A percentile compares a stretch with the other conserved stretches of the same genome.
Evolutionary conservation across 2,329 filamentous ascomycete species (phyloP).

Genomic region (Mycogone perniciosa): DNA sequence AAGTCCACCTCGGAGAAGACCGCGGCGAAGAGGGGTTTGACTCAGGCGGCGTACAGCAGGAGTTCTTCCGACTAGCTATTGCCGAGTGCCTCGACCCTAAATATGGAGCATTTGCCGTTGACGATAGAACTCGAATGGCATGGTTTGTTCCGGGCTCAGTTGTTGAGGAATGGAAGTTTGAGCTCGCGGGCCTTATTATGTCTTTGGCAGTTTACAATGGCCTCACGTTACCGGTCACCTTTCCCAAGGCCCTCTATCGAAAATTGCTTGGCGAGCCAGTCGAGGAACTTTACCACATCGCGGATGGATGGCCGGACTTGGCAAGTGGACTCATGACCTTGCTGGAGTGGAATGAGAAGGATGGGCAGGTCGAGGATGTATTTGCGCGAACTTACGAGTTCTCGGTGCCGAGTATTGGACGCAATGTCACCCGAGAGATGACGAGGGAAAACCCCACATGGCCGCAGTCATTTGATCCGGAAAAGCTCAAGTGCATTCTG

Average conservation of each 20-base stretch:
- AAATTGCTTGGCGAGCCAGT: conserved; percentile 67
- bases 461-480: conserved; percentile 44
- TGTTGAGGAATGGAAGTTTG: conserved; percentile 83
- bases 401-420: conserved; percentile 55
- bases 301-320: conserved; percentile 81
- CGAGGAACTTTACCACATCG: conserved; percentile 66
- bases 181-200: conserved; percentile 80
- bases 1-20: conserved; percentile 78
- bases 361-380: conserved; percentile 73
- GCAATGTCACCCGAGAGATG: conserved; percentile 54
- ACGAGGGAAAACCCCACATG: conserved; percentile 35
- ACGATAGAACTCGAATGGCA: conserved; percentile 67
- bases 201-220: conserved; percentile 91
- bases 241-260: conserved; percentile 77
- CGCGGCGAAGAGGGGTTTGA: conserved; percentile 84
- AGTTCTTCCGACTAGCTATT: conserved; percentile 85
- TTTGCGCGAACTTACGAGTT: conserved; percentile 86
- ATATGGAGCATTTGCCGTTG: conserved; percentile 75
- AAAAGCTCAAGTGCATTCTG: conserved; percentile 15
- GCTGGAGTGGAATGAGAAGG: conserved; percentile 65
- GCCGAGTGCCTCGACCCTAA: conserved; percentile 71
- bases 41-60: conserved; percentile 90
- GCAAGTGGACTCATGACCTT: conserved; percentile 67
- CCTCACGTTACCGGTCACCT: conserved; percentile 81
- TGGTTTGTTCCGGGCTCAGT: conserved; percentile 84